These are phyloP conservation scores for Plasmodium malariae DNA, from an alignment of 169 alveolate species.

Conservation along the genomic window DNA sequence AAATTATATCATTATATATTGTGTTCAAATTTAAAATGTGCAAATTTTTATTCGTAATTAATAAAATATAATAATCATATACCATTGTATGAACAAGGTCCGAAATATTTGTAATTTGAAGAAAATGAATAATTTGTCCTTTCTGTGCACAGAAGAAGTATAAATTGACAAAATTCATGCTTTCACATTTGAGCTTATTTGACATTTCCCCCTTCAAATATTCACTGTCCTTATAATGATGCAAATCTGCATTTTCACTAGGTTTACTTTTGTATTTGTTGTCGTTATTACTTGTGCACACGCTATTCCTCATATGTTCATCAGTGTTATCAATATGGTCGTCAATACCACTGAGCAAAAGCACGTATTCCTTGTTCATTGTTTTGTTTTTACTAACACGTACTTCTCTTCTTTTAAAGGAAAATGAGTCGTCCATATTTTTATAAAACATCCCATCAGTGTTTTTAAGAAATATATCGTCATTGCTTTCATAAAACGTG, in stretches of 20 bases:
- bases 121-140: neutral
- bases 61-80: conserved; percentile 23
- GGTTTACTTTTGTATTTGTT: neutral
- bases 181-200: neutral
- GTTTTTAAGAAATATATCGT: neutral
- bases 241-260: neutral
- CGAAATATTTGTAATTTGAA: conserved; percentile 26
- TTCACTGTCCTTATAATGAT: too few species aligned
- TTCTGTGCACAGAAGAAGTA: conserved; percentile 28
- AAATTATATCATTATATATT: conserved; percentile 24
- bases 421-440: neutral
- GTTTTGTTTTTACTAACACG: neutral
- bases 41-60: conserved; percentile 27
- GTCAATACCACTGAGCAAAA: conserved; percentile 6
- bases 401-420: conserved; percentile 6
- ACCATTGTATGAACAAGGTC: conserved; percentile 25
- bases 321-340: neutral
- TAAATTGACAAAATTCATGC: conserved; percentile 11
- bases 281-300: neutral
- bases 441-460: neutral
- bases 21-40: conserved; percentile 32
- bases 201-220: neutral
- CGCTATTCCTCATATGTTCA: neutral
- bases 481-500: neutral
- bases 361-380: neutral